A percentile compares a stretch with the other conserved stretches of the same genome.
These are phyloP conservation scores for Penicillium lagena DNA, from an alignment of 495 filamentous ascomycete genomes.

Conservation along the genomic window DNA sequence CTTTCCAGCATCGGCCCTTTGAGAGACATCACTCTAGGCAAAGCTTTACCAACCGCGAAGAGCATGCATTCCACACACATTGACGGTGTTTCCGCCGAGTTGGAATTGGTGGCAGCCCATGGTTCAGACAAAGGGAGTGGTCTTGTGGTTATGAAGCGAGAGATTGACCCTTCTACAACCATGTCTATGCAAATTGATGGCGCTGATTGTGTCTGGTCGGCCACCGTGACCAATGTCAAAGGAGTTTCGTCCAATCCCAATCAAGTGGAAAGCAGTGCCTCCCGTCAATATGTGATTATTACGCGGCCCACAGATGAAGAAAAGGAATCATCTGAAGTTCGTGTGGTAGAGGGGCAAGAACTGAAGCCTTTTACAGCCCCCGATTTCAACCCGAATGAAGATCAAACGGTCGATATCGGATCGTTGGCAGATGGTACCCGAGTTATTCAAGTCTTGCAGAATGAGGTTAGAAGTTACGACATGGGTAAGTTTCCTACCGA, in stretches of 20 bases:
- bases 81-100: constrained; percentile 42
- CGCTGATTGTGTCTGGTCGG: constrained; percentile 32
- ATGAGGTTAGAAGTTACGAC: constrained; percentile 83
- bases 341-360: constrained; percentile 17
- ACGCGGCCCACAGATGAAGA: constrained; percentile 24
- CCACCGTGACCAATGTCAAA: constrained; percentile 11
- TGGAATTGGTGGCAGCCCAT: constrained; percentile 66
- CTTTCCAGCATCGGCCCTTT: constrained; percentile 74
- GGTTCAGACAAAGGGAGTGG: constrained; percentile 65
- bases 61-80: constrained; percentile 3
- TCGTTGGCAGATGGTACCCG: constrained; percentile 66
- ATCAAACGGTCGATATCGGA: constrained; percentile 74
- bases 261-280: constrained; percentile 37
- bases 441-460: constrained; percentile 77
- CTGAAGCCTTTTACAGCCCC: constrained; percentile 37
- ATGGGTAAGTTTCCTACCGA: constrained; percentile 51
- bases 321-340: constrained; percentile 36
- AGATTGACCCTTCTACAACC: constrained; percentile 62
- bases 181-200: constrained; percentile 41
- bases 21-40: constrained; percentile 60
- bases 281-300: constrained; percentile 32
- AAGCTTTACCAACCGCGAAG: constrained; percentile 15
- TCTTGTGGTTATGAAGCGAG: constrained; percentile 66
- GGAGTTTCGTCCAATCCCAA: constrained; percentile 33
- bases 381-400: constrained; percentile 85